Evolutionary conservation across 2,329 filamentous ascomycete genomes (phyloP), one percentile per base, ranked within the genome.

Genomic region (Phaeoacremonium minimum): DNA sequence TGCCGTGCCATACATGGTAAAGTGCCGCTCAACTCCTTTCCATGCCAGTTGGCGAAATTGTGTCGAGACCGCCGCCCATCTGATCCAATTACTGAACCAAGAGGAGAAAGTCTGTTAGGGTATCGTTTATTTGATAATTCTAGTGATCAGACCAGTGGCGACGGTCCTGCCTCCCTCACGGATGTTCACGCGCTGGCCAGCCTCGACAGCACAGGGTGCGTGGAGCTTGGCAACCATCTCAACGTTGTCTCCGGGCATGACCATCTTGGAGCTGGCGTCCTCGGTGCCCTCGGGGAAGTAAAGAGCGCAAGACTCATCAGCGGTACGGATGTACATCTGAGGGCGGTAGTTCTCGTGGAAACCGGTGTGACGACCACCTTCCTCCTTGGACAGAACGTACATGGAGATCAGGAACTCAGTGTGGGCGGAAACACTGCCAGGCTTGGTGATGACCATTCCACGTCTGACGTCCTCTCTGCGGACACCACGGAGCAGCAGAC

Each of bases 191-290:
- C 93, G 87, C 74, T 96, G 88, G 52, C 93, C 91, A 45, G 79
- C 71, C 72, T 98, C 93, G 46, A 96, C 69, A 42, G 91, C 91
- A 56, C 94, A 79, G 46, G 91, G 87, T 66, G 85, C 73, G 67
- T 88, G 80, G 58, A 95, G 82, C 54, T 84, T 80, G 62, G 89
- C 85, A 47, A 93, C 71, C 90, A 98, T 96, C 76, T 98, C 93
- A 50, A 95, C 81, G 68, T 98, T 98, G 78, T 98, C 93, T 64
- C 93, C 93, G 35, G 93, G 93, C 89, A 95, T 94, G 66, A 96
- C 83, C 73, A 89, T 85, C 75, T 87, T 90, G 64, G 69, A 70
- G 46, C 73, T 61, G 42, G 75, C 66, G 52, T 91, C 83, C 63
- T 84, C 82, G 45, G 76, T 84, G 45, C 85, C 86, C 55, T 93